Percentiles rank a stretch among this genome's conserved stretches.
Conservation (phyloP, 108 stramenopile genomes). For the Nitzschia putrida region DNA sequence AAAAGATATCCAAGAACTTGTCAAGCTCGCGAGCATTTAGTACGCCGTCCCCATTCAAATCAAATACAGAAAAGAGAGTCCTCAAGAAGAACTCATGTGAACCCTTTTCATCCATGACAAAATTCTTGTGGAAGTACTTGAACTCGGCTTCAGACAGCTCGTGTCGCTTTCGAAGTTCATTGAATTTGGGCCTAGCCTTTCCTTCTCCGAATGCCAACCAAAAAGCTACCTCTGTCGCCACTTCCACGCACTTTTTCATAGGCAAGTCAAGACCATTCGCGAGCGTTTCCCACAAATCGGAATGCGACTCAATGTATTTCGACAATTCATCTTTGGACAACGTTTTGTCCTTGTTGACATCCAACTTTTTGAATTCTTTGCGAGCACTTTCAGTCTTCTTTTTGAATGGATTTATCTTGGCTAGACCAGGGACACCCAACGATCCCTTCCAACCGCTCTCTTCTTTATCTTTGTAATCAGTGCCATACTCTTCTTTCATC, state of each 20-base stretch:
- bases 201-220: conserved; percentile 10
- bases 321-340: conserved; percentile 19
- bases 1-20: conserved; percentile 28
- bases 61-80: conserved; percentile 18
- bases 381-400: conserved; percentile 3
- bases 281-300: conserved; percentile 11
- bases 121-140: conserved; percentile 22
- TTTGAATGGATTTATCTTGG: conserved; percentile 18
- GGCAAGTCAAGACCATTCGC: conserved; percentile 12
- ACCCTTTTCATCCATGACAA: conserved; percentile 10
- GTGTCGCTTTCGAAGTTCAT: not conserved
- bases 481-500: conserved; percentile 27
- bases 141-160: conserved; percentile 19
- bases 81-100: conserved; percentile 18
- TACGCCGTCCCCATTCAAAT: conserved; percentile 16
- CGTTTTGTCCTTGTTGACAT: conserved; percentile 16
- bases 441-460: conserved; percentile 22
- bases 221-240: conserved; percentile 21
- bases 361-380: conserved; percentile 24
- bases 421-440: not conserved
- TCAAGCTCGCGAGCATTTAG: conserved; percentile 15
- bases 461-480: conserved; percentile 8
- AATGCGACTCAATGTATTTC: conserved; percentile 13
- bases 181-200: not conserved
- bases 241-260: conserved; percentile 5